phyloP scores from a whole-genome alignment of 306 rosid species.

The Cyclanthera cordifolia region DNA sequence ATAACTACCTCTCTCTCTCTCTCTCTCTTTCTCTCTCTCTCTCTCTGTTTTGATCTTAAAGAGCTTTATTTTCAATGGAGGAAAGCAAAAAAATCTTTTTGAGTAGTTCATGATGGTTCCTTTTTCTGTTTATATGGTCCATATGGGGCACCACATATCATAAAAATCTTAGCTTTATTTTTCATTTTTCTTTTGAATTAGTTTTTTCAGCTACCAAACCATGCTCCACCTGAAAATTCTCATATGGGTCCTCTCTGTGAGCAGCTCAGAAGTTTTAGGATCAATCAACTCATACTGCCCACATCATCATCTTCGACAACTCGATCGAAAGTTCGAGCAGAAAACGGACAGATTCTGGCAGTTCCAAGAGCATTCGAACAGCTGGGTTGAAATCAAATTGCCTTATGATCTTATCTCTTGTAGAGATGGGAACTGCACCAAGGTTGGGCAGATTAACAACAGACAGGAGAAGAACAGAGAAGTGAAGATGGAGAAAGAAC shows the following conservation, averaged over 20 bases:
- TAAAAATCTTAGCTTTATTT: not conserved
- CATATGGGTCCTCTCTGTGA: constrained; percentile 33
- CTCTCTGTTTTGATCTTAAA: constrained; percentile 4
- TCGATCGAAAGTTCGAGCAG: constrained; percentile 41
- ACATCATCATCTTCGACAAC: constrained; percentile 31
- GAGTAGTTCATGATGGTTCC: constrained; percentile 4
- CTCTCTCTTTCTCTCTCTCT: not conserved
- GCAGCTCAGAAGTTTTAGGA: constrained; percentile 15
- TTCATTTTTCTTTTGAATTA: not conserved
- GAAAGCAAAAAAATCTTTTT: not conserved
- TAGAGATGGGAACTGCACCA: constrained; percentile 30
- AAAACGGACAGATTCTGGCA: constrained; percentile 75
- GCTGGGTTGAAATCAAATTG: constrained; percentile 68
- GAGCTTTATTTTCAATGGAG: not conserved
- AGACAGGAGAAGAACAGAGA: constrained; percentile 10
- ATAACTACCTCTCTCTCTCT: not conserved
- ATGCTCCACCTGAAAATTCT: constrained; percentile 34
- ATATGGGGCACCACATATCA: constrained; percentile 11
- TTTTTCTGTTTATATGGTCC: constrained; percentile 7
- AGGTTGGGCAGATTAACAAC: constrained; percentile 26
- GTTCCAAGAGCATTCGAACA: constrained; percentile 50
- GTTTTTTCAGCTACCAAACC: constrained; percentile 28
- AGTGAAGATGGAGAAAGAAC: constrained; percentile 14
- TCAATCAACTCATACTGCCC: constrained; percentile 44
- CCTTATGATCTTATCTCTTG: constrained; percentile 61